Evolutionary conservation across 225 moss, liverwort and hornwort species (phyloP).

Genomic region (Rhytidiadelphus loreus): DNA sequence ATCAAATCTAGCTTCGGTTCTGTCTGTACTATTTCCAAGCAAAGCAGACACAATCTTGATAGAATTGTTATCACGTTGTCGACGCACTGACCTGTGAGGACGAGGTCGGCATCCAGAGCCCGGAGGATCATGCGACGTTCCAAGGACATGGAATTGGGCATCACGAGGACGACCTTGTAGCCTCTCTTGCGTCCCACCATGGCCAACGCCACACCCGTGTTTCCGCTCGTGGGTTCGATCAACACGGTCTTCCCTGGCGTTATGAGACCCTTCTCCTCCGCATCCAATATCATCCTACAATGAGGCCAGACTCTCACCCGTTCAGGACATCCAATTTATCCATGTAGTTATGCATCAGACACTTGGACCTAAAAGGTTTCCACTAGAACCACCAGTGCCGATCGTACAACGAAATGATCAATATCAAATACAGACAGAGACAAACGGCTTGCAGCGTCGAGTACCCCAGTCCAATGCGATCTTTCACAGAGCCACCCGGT

Average conservation of each 20-base stretch:
- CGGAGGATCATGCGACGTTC: slow-evolving; percentile 76
- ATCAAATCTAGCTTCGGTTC: background rate
- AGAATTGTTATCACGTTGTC: background rate
- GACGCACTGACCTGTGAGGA: slow-evolving; percentile 39
- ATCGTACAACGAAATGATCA: background rate
- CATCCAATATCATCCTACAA: slow-evolving; percentile 68
- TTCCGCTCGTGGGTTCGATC: slow-evolving; percentile 77
- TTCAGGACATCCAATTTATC: background rate
- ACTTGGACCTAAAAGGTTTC: background rate
- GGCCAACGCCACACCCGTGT: slow-evolving; percentile 71
- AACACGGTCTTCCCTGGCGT: slow-evolving; percentile 60
- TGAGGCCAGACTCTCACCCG: background rate
- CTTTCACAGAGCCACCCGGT: slow-evolving; percentile 86
- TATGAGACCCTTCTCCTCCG: slow-evolving; percentile 72
- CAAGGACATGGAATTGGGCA: slow-evolving; percentile 59
- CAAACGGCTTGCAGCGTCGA: background rate
- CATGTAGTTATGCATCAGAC: background rate
- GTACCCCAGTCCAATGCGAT: slow-evolving; percentile 75
- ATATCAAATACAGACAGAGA: background rate
- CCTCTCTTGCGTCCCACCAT: slow-evolving; percentile 46
- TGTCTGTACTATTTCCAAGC: background rate
- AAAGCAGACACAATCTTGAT: background rate
- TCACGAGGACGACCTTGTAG: slow-evolving; percentile 65
- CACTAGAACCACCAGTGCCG: background rate
- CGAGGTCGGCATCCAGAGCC: slow-evolving; percentile 55